A percentile compares a stretch with the other conserved stretches of the same genome.
Conservation (phyloP, 2,329 filamentous ascomycete genomes). For the Dactylellina drechsleri region DNA sequence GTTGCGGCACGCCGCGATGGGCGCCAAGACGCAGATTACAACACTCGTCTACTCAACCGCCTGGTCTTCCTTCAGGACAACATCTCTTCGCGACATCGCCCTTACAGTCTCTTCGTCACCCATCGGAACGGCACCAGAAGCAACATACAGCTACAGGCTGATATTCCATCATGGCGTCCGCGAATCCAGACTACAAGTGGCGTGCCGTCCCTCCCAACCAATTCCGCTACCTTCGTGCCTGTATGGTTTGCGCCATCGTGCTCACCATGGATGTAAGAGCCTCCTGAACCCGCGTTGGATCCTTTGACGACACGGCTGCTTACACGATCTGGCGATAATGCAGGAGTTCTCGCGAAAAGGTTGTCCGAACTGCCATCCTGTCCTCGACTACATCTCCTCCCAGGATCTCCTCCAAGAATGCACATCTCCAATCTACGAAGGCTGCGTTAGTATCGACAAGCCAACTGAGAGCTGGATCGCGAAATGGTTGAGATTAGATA, state of each 20-base stretch:
- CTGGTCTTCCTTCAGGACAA: not conserved
- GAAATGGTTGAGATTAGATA: constrained; percentile 92
- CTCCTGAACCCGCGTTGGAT: not conserved
- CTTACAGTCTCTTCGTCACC: not conserved
- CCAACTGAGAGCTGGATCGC: constrained; percentile 91
- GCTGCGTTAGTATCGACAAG: constrained; percentile 84
- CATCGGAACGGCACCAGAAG: too few relatives aligned
- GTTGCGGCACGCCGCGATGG: not conserved
- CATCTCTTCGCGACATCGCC: not conserved
- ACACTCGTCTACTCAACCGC: constrained; percentile 5
- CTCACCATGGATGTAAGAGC: constrained; percentile 76
- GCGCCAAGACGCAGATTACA: constrained; percentile 12
- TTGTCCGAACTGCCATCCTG: constrained; percentile 95
- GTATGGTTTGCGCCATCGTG: constrained; percentile 98
- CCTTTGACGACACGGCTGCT: constrained; percentile 19
- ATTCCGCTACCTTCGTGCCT: constrained; percentile 88
- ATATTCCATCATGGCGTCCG: constrained; percentile 41
- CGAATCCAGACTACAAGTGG: constrained; percentile 50
- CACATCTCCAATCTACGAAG: constrained; percentile 96
- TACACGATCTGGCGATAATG: constrained; percentile 29
- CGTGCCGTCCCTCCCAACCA: constrained; percentile 69
- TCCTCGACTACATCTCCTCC: constrained; percentile 82
- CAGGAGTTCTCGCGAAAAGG: constrained; percentile 86
- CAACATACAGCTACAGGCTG: constrained; percentile 1
- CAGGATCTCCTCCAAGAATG: constrained; percentile 87